These are phyloP conservation scores for Nakazawaea laoshanensis DNA, from an alignment of 805 yeast species.

Conservation along the genomic window DNA sequence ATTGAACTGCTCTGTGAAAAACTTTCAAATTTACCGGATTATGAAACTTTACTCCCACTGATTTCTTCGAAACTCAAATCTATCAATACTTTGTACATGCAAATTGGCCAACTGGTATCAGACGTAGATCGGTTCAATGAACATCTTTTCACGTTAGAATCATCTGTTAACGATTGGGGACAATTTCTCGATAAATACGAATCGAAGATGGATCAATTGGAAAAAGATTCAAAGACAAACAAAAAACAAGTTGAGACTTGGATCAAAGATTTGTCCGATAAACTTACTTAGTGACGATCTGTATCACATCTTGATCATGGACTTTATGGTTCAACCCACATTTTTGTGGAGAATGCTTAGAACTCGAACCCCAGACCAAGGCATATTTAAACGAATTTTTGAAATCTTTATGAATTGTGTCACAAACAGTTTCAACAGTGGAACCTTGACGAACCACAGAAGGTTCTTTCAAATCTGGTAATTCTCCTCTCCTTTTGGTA, in stretches of 20 bases:
- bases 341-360: conserved; percentile 94
- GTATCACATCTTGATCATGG: conserved; percentile 91
- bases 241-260: conserved; percentile 9
- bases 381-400: conserved; percentile 91
- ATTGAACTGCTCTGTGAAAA: conserved; percentile 15
- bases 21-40: conserved; percentile 14
- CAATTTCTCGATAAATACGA: conserved; percentile 15
- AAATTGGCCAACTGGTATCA: conserved; percentile 6
- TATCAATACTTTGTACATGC: conserved; percentile 12
- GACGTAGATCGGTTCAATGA: conserved; percentile 12
- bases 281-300: conserved; percentile 70
- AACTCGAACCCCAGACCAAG: conserved; percentile 91
- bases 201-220: conserved; percentile 7
- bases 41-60: conserved; percentile 13
- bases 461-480: conserved; percentile 81
- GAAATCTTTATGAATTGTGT: conserved; percentile 86
- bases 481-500: conserved; percentile 80
- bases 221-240: conserved; percentile 10
- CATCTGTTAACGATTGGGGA: conserved; percentile 16
- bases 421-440: conserved; percentile 81
- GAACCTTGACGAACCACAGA: conserved; percentile 80
- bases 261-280: not conserved
- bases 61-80: conserved; percentile 14
- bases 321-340: conserved; percentile 83
- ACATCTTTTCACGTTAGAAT: conserved; percentile 14